Conservation (phyloP, 805 yeast species). For the Saccharomycopsis amapae region DNA sequence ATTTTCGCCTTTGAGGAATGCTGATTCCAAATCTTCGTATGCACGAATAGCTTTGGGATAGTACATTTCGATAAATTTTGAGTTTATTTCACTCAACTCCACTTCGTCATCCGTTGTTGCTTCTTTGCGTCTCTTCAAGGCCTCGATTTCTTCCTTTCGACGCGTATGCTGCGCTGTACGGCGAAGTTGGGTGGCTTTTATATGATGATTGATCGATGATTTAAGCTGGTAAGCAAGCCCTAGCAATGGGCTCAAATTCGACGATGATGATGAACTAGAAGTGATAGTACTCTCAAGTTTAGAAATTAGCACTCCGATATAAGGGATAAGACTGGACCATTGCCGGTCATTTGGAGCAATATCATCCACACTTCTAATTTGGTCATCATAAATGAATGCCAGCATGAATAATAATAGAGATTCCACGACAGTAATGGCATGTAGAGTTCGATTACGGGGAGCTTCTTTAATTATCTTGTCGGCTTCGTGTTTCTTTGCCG, state of each 20-base stretch:
- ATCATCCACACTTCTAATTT: slow-evolving; percentile 4
- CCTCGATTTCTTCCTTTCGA: slow-evolving; percentile 8
- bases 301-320: slow-evolving; percentile 7
- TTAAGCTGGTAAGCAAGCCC: slow-evolving; percentile 20
- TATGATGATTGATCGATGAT: slow-evolving; percentile 12
- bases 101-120: slow-evolving; percentile 8
- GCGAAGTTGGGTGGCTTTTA: slow-evolving; percentile 3
- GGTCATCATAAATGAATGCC: slow-evolving; percentile 20
- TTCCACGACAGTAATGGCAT: slow-evolving; percentile 2
- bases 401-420: slow-evolving; percentile 15
- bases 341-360: slow-evolving; percentile 12
- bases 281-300: background rate
- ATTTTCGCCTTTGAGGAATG: slow-evolving; percentile 18
- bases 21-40: slow-evolving; percentile 7
- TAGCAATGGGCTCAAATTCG: background rate
- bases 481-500: slow-evolving; percentile 14
- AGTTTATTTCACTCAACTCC: slow-evolving; percentile 15
- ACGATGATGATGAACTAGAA: background rate
- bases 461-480: slow-evolving; percentile 11
- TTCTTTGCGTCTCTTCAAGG: background rate
- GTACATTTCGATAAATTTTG: slow-evolving; percentile 1
- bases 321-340: slow-evolving; percentile 18
- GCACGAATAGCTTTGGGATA: slow-evolving; percentile 13
- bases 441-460: background rate
- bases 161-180: slow-evolving; percentile 3